Evolutionary conservation across 1,284 basidiomycete genomes (phyloP).

Genomic region (Spongispora temasekensis): DNA sequence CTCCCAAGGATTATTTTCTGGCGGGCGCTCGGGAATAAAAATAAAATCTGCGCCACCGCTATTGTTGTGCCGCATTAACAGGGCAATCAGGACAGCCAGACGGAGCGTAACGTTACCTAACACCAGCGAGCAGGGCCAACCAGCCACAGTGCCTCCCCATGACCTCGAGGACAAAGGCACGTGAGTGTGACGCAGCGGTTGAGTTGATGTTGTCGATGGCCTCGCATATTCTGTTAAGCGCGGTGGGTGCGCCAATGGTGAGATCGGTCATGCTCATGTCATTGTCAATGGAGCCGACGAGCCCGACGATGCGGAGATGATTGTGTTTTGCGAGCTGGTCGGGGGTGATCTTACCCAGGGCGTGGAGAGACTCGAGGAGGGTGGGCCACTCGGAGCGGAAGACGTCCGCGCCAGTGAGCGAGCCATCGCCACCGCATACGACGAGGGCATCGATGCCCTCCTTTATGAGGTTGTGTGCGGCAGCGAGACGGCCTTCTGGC

Average conservation of each 20-base stretch:
- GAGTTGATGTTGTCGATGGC: slow-evolving; percentile 98
- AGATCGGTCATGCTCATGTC: slow-evolving; percentile 98
- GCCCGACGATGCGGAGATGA: slow-evolving; percentile 94
- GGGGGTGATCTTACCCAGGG: slow-evolving; percentile 74
- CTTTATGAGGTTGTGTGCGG: slow-evolving; percentile 89
- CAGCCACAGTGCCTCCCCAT: slow-evolving; percentile 99
- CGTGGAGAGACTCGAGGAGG: slow-evolving; percentile 70
- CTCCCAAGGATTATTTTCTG: slow-evolving; percentile 81
- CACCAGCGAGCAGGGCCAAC: slow-evolving; percentile 92
- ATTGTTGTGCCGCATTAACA: slow-evolving; percentile 13
- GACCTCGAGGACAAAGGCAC: slow-evolving; percentile 98
- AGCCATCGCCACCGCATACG: slow-evolving; percentile 97
- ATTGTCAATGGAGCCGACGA: slow-evolving; percentile 98
- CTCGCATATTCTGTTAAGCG: slow-evolving; percentile 95
- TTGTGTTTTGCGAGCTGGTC: slow-evolving; percentile 72
- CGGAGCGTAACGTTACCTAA: slow-evolving; percentile 67
- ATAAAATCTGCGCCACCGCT: slow-evolving; percentile 96
- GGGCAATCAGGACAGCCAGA: neutral
- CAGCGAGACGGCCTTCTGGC: slow-evolving; percentile 81
- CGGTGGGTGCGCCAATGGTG: slow-evolving; percentile 96
- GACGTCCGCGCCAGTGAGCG: slow-evolving; percentile 92
- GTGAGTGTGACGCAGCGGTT: slow-evolving; percentile 92
- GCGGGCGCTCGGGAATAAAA: slow-evolving; percentile 95
- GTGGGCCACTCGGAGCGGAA: slow-evolving; percentile 94
- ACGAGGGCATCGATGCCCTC: slow-evolving; percentile 97